Conservation (phyloP, 108 stramenopile genomes). For the Phaeodactylum tricornutum region DNA sequence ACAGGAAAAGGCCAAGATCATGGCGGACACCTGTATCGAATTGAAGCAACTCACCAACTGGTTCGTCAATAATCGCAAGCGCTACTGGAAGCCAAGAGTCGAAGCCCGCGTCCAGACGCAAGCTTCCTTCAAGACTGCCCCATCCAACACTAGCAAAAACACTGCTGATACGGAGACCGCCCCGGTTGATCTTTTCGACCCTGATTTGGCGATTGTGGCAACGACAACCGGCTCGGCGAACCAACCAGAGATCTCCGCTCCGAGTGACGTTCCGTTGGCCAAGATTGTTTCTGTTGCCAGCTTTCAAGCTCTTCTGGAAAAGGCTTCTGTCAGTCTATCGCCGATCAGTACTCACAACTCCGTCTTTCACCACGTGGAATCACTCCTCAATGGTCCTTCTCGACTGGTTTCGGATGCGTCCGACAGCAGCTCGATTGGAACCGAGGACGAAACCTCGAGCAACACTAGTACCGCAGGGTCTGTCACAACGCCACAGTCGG, state of each 20-base stretch:
- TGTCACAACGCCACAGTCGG: neutral
- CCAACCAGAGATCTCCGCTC: neutral
- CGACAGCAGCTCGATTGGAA: neutral
- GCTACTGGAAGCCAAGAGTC: constrained; percentile 82
- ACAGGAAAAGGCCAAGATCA: constrained; percentile 81
- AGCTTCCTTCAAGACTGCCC: neutral
- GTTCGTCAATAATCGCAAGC: constrained; percentile 90
- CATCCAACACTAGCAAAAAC: constrained; percentile 5
- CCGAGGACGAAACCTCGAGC: neutral
- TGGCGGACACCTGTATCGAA: constrained; percentile 81
- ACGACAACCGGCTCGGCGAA: neutral
- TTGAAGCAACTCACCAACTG: constrained; percentile 89
- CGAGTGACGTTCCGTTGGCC: neutral
- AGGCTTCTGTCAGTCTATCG: neutral
- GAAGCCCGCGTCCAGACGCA: constrained; percentile 61
- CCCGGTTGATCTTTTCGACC: neutral
- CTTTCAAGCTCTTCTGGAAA: neutral
- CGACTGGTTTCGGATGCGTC: neutral
- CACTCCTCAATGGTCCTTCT: neutral
- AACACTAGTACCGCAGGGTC: neutral
- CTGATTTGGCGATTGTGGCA: too few species aligned
- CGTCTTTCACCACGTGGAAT: neutral
- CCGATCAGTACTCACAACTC: neutral
- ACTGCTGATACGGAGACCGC: neutral
- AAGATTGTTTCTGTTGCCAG: neutral